These are phyloP conservation scores for Heritiera littoralis DNA, from an alignment of 345 rosid species.

Conservation along the genomic window DNA sequence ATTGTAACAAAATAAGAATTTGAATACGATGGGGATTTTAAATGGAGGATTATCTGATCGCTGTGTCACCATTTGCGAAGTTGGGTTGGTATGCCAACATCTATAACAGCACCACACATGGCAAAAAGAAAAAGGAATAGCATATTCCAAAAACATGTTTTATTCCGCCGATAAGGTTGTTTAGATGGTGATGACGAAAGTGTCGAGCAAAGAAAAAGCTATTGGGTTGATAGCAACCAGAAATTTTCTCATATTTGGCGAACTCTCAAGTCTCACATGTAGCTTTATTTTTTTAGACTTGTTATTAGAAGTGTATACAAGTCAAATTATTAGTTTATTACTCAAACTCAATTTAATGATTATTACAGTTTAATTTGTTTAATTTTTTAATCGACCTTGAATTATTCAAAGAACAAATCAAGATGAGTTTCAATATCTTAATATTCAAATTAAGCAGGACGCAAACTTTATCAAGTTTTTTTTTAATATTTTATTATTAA, in stretches of 20 bases:
- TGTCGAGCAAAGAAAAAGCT: not conserved
- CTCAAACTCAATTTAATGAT: too few relatives aligned
- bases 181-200: not conserved
- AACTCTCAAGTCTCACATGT: not conserved
- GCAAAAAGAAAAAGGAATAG: not conserved
- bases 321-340: too few relatives aligned
- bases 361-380: too few relatives aligned
- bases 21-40: not conserved
- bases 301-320: too few relatives aligned
- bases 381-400: too few relatives aligned
- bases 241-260: not conserved
- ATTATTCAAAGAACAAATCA: too few relatives aligned
- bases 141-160: not conserved
- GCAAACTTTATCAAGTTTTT: too few relatives aligned
- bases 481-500: too few relatives aligned
- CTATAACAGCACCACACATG: not conserved
- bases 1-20: not conserved
- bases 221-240: not conserved
- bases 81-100: conserved; percentile 14
- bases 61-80: not conserved
- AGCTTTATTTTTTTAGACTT: too few relatives aligned
- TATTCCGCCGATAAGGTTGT: not conserved
- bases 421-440: too few relatives aligned
- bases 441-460: too few relatives aligned
- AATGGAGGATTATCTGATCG: conserved; percentile 3